Conservation (phyloP, 805 yeast species). For the Cyberlindnera nakhonratchasimensis region DNA sequence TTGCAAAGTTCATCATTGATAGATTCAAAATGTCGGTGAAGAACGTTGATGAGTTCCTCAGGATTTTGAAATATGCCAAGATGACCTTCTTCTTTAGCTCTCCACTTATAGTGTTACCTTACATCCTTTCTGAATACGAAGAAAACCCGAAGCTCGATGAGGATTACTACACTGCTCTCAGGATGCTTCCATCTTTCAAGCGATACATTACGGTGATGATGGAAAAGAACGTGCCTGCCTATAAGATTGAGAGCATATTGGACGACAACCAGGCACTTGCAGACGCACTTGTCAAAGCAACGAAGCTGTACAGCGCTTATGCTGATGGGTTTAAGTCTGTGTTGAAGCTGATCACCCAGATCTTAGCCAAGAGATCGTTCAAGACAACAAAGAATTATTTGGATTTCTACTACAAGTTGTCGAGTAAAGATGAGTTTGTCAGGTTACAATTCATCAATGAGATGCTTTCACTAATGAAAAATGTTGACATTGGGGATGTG, state of each 20-base stretch:
- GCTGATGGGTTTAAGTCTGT: slow-evolving; percentile 19
- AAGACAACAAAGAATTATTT: slow-evolving; percentile 16
- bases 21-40: slow-evolving; percentile 23
- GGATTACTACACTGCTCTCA: slow-evolving; percentile 25
- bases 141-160: slow-evolving; percentile 4
- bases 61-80: slow-evolving; percentile 23
- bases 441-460: slow-evolving; percentile 26
- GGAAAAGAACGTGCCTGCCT: slow-evolving; percentile 3
- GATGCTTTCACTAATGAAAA: slow-evolving; percentile 17
- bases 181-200: slow-evolving; percentile 36
- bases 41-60: slow-evolving; percentile 26
- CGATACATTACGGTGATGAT: slow-evolving; percentile 17
- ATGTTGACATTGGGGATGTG: slow-evolving; percentile 8
- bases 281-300: slow-evolving; percentile 17
- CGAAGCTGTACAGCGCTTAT: slow-evolving; percentile 17
- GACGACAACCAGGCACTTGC: slow-evolving; percentile 21
- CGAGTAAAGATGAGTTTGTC: slow-evolving; percentile 24
- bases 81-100: slow-evolving; percentile 27
- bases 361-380: slow-evolving; percentile 16
- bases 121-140: slow-evolving; percentile 4
- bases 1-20: slow-evolving; percentile 20
- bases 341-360: slow-evolving; percentile 19
- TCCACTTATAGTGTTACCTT: slow-evolving; percentile 19
- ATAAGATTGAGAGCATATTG: slow-evolving; percentile 16
- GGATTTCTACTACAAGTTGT: slow-evolving; percentile 24